Base-by-base conservation (phyloP, 2,329 filamentous ascomycete genomes). In the Blastomyces parvus region DNA sequence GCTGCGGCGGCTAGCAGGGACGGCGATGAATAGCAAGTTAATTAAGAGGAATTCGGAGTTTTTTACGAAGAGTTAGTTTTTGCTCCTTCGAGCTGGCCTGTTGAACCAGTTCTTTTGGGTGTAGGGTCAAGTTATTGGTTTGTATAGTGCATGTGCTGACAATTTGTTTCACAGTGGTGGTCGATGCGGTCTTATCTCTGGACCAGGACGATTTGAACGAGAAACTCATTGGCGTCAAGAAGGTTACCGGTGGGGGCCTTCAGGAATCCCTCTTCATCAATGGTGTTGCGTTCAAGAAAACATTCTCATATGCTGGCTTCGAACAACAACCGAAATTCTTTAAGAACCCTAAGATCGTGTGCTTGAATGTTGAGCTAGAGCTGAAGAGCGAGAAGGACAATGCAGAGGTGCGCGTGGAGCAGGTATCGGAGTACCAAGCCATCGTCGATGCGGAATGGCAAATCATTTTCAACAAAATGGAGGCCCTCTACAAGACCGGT, bases 401-500 rank as follows among this genome's bases (percentile, higher is more conserved):
- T 73, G 94, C 94, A 64, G 94, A 99, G 81, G 91, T 99, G 67
- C 88, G 94, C 64, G 92, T 99, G 64, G 94, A 97, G 79, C 92
- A 97, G 78, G 94, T 99, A 61, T 96, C 93, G 25, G 94, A 99
- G 80, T 99, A 99, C 81, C 94, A 99, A 80, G 94, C 94, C 67
- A 97, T 99, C 70, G 94, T 99, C 74, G 94, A 99, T 74, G 94
- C 94, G 38, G 94, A 99, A 79, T 99, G 94, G 94, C 91, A 97
- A 79, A 99, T 99, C 74, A 99, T 99, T 77, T 97, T 88, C 86
- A 93, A 97, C 83, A 99, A 99, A 84, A 89, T 99, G 76, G 94
- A 99, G 81, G 90, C 93, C 59, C 81, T 96, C 62, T 85, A 93
- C 83, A 87, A 93, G 79, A 97, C 93, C 6, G 94, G 94, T 62